phyloP scores from a whole-genome alignment of 768 basidiomycete genomes.

The Xerocomus brunneocitrinus region DNA sequence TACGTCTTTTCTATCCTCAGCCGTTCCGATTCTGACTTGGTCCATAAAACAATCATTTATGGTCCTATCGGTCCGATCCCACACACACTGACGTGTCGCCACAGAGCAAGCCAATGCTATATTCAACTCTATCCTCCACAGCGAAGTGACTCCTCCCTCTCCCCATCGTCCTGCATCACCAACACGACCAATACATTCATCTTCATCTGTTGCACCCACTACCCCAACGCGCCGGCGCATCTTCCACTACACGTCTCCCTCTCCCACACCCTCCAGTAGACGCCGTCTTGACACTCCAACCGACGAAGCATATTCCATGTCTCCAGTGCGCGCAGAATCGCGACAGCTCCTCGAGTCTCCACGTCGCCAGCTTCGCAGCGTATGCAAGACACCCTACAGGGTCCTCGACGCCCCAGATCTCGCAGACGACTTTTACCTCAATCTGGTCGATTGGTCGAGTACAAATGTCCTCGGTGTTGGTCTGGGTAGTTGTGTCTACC shows the following conservation, averaged over 20 bases:
- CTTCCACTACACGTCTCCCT: conserved; percentile 65
- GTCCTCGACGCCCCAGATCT: conserved; percentile 96
- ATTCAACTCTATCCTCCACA: conserved; percentile 71
- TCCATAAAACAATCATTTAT: conserved; percentile 3
- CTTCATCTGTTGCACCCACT: conserved; percentile 38
- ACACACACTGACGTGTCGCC: not conserved
- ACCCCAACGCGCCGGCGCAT: conserved; percentile 54
- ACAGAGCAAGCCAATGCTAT: conserved; percentile 82
- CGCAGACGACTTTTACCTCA: conserved; percentile 97
- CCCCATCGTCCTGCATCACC: conserved; percentile 62
- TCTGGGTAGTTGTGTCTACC: conserved; percentile 86
- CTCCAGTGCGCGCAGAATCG: conserved; percentile 81
- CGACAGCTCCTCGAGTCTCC: conserved; percentile 82
- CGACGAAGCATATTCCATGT: conserved; percentile 86
- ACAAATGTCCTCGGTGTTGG: conserved; percentile 95
- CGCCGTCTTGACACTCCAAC: conserved; percentile 75
- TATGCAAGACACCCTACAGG: conserved; percentile 94
- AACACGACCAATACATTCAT: conserved; percentile 38
- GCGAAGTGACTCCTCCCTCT: conserved; percentile 71
- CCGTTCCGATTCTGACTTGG: not conserved
- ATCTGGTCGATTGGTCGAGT: conserved; percentile 95
- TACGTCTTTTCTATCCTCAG: conserved; percentile 21
- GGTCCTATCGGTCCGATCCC: conserved; percentile 21
- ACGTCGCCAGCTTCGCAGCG: conserved; percentile 70
- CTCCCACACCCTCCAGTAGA: conserved; percentile 41